Evolutionary conservation across 202 grass and related monocot species (phyloP), one percentile per base, ranked within the genome.

Genomic region (Setaria italica): DNA sequence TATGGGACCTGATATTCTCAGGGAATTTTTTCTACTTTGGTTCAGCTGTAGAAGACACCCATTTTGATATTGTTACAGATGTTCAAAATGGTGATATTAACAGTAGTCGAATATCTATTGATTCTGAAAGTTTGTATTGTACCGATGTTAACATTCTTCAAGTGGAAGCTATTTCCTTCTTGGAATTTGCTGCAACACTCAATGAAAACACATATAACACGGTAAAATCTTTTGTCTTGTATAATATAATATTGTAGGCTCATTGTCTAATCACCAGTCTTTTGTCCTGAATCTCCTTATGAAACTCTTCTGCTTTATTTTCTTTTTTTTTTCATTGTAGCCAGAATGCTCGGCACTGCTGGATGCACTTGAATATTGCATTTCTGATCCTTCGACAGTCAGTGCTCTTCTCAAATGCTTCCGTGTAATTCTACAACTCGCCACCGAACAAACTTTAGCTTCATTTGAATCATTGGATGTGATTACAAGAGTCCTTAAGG

Each of bases 21-120:
- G 93, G 92, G 74, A 98, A 92, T 79, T 88, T 98, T 79, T 98
- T 98, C 79, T 98, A 95, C 85, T 94, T 98, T 82, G 91, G 91
- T 20, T 79, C 78, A 80, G 77, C 88, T 86, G 35, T 84, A 50
- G 81, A 93, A 70, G 75, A 65, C 65, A 85, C 82, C 75, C 49
- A 57, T 74, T 82, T 70, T 71, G 72, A 85, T 48, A 84, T 45
- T 74, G 59, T 48, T 48, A 47, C 76, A 79, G 39, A 84, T 80
- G 50, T 66, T 59, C 5, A 56, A 87, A 70, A 72, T 71, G 82
- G 82, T 69, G 82, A 84, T 64, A 82, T 77, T 82, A 80, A 42
- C 57, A 56, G 48, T 66, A 72, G 79, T 69, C 75, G 2, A 19
- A 84, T 72, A 54, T 76, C 81, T 82, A 72, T 66, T 77, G 66